phyloP scores from a whole-genome alignment of 2,329 filamentous ascomycete species.

The Fusarium sp. region DNA sequence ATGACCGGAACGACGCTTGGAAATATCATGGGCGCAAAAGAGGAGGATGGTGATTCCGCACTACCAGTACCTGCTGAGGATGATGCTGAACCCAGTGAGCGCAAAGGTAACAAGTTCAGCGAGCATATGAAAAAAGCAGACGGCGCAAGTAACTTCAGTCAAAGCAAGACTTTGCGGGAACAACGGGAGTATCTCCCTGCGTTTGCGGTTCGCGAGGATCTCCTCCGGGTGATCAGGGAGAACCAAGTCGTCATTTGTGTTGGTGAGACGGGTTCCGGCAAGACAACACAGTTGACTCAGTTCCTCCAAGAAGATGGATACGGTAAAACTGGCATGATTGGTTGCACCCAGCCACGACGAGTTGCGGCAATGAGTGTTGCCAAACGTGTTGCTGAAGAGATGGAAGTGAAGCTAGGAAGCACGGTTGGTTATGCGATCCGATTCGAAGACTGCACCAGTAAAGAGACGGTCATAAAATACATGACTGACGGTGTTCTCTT shows the following conservation, averaged over 20 bases:
- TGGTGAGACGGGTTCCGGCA: conserved; percentile 96
- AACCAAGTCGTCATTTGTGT: conserved; percentile 98
- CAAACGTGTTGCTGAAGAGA: conserved; percentile 97
- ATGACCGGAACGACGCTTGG: conserved; percentile 92
- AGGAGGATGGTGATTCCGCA: conserved; percentile 92
- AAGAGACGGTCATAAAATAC: conserved; percentile 96
- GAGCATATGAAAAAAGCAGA: conserved; percentile 90
- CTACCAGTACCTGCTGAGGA: conserved; percentile 82
- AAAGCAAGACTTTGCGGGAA: conserved; percentile 90
- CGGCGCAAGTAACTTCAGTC: conserved; percentile 91
- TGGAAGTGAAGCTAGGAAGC: conserved; percentile 91
- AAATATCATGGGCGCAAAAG: conserved; percentile 95
- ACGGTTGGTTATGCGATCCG: conserved; percentile 97
- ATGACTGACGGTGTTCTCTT: conserved; percentile 98
- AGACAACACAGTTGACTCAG: conserved; percentile 97
- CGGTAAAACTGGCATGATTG: conserved; percentile 88
- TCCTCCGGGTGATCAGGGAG: conserved; percentile 91
- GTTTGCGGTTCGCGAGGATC: conserved; percentile 94
- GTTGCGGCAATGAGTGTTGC: conserved; percentile 99
- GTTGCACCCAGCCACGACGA: conserved; percentile 94
- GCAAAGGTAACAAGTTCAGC: conserved; percentile 81
- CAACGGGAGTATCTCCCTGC: conserved; percentile 95
- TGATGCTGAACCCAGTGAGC: conserved; percentile 68
- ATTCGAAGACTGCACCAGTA: conserved; percentile 98
- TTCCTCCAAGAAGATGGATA: conserved; percentile 98